phyloP scores from a whole-genome alignment of 2,329 filamentous ascomycete species.

The Colletotrichum spinosum region DNA sequence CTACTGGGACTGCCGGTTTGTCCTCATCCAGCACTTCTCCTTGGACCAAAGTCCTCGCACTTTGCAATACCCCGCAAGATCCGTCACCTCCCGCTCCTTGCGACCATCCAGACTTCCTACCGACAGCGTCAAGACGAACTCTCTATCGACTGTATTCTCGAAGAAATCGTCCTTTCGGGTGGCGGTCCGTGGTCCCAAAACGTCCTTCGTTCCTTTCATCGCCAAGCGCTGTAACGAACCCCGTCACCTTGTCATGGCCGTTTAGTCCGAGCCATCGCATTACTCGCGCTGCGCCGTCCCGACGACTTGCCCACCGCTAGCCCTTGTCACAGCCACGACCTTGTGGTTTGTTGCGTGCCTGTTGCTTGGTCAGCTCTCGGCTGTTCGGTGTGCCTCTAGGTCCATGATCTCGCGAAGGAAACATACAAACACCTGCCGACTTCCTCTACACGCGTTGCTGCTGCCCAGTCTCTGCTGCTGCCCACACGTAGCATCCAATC shows the following conservation, averaged over 20 bases:
- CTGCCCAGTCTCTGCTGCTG: background rate
- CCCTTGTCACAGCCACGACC: slow-evolving; percentile 23
- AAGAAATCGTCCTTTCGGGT: slow-evolving; percentile 16
- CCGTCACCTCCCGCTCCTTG: slow-evolving; percentile 5
- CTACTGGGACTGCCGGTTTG: background rate
- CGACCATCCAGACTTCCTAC: background rate
- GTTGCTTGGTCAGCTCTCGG: slow-evolving; percentile 29
- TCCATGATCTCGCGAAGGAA: slow-evolving; percentile 8
- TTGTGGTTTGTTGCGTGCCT: slow-evolving; percentile 15
- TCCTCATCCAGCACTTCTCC: slow-evolving; percentile 2
- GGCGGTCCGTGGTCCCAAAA: slow-evolving; percentile 27
- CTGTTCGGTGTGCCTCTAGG: slow-evolving; percentile 8
- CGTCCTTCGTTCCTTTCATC: slow-evolving; percentile 1
- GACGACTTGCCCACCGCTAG: slow-evolving; percentile 25
- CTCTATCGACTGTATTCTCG: slow-evolving; percentile 2
- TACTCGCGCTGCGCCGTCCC: slow-evolving; percentile 37
- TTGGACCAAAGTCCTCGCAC: slow-evolving; percentile 2
- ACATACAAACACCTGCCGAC: slow-evolving; percentile 13
- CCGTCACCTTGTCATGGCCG: slow-evolving; percentile 22
- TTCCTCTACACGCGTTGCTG: background rate
- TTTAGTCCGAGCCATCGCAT: slow-evolving; percentile 27
- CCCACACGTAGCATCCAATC: slow-evolving; percentile 16
- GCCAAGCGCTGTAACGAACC: slow-evolving; percentile 25
- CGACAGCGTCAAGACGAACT: slow-evolving; percentile 8
- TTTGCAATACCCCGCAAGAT: slow-evolving; percentile 1